These are phyloP conservation scores for Nitzschia sp. DNA, from an alignment of 108 stramenopile genomes.

Conservation along the genomic window DNA sequence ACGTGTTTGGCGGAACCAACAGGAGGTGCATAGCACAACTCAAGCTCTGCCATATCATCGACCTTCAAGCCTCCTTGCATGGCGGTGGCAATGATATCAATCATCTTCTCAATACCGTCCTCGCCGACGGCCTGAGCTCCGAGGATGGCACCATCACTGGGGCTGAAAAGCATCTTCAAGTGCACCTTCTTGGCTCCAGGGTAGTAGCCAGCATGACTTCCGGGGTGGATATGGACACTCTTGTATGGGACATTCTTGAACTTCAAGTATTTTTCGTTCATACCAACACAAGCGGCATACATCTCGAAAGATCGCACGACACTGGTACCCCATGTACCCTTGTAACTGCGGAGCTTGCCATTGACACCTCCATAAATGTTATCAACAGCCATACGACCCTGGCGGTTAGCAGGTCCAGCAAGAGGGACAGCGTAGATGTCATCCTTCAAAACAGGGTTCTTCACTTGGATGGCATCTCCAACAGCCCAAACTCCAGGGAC, in stretches of 20 bases:
- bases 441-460: constrained; percentile 50
- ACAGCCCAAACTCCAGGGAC: constrained; percentile 60
- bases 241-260: constrained; percentile 47
- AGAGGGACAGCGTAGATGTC: constrained; percentile 69
- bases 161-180: constrained; percentile 61
- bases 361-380: constrained; percentile 52
- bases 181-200: constrained; percentile 62
- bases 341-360: constrained; percentile 43
- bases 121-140: constrained; percentile 72
- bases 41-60: constrained; percentile 60
- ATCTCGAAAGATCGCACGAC: constrained; percentile 62
- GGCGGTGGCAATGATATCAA: constrained; percentile 72
- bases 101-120: constrained; percentile 69
- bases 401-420: constrained; percentile 73
- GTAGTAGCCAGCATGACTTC: constrained; percentile 63
- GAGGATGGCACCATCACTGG: constrained; percentile 50
- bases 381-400: constrained; percentile 70
- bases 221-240: constrained; percentile 63
- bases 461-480: constrained; percentile 64
- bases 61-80: constrained; percentile 62
- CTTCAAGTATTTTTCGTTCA: constrained; percentile 65
- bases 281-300: constrained; percentile 60
- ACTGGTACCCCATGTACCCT: constrained; percentile 65
- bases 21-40: constrained; percentile 72
- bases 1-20: constrained; percentile 69